phyloP scores from a whole-genome alignment of 768 basidiomycete genomes.

The Tremella fuciformis region DNA sequence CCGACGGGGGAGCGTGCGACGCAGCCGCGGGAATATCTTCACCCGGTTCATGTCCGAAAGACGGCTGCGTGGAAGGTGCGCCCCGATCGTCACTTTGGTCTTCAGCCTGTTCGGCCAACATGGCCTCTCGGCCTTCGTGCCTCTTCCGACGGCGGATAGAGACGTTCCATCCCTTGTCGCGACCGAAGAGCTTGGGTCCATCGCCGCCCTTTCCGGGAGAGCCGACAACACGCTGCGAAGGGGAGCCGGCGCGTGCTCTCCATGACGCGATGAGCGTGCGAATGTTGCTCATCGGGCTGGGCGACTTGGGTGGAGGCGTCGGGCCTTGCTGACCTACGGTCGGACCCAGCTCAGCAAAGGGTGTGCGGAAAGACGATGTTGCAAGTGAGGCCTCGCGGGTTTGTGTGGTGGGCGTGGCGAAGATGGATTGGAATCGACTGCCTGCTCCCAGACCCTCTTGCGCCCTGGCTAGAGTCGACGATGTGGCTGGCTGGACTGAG shows the following conservation, averaged over 20 bases:
- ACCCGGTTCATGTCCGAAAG: too few species aligned
- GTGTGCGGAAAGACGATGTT: constrained; percentile 8
- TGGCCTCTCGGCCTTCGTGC: constrained; percentile 23
- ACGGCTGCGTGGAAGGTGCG: constrained; percentile 2
- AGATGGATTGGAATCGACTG: constrained; percentile 5
- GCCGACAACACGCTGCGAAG: constrained; percentile 25
- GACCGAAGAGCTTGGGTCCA: constrained; percentile 14
- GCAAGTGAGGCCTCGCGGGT: not conserved
- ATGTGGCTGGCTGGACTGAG: not conserved
- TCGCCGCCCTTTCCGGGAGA: constrained; percentile 20
- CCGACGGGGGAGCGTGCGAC: too few species aligned
- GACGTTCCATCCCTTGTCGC: constrained; percentile 41
- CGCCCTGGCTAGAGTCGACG: too few species aligned
- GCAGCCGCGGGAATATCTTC: too few species aligned
- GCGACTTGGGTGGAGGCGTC: constrained; percentile 22
- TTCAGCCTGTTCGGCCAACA: constrained; percentile 29
- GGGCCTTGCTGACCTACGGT: not conserved
- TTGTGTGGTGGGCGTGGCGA: constrained; percentile 7
- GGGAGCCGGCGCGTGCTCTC: constrained; percentile 32
- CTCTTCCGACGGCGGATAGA: constrained; percentile 32
- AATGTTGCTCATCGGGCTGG: constrained; percentile 33
- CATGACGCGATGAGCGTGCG: constrained; percentile 41
- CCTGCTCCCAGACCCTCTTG: too few species aligned
- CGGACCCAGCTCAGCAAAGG: constrained; percentile 3
- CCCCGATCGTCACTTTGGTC: constrained; percentile 7